Percentiles rank a stretch among this genome's conserved stretches.
Conservation (phyloP, 768 basidiomycete genomes). For the Kwoniella europaea region DNA sequence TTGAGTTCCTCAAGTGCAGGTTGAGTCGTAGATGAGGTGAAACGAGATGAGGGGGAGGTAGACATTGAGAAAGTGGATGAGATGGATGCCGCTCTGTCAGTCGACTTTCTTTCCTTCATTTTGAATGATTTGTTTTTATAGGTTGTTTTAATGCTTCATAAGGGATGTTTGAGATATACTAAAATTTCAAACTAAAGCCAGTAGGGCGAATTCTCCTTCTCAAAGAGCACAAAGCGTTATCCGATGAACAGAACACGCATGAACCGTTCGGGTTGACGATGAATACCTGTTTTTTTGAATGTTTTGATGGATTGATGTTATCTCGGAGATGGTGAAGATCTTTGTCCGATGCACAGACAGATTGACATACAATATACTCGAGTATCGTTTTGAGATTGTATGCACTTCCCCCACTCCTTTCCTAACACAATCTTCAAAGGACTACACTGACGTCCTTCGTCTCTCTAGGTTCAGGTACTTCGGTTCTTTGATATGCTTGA, state of each 20-base stretch:
- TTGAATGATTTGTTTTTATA: background rate
- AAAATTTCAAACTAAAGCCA: no score
- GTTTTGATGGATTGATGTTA: no score
- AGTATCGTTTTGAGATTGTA: background rate
- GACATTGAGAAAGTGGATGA: slow-evolving; percentile 22
- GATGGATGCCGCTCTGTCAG: slow-evolving; percentile 17
- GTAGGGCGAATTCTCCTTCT: no score
- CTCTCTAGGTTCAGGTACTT: background rate
- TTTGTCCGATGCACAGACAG: background rate
- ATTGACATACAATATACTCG: background rate
- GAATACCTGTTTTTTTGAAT: no score
- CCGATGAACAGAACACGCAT: no score
- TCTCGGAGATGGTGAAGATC: background rate
- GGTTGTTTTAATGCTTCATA: background rate
- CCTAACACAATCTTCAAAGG: background rate
- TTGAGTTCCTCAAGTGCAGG: slow-evolving; percentile 40
- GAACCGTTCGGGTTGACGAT: no score
- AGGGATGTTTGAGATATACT: no score
- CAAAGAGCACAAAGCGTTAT: no score
- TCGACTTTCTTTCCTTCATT: slow-evolving; percentile 7
- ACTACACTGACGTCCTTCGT: background rate
- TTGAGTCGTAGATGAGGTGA: slow-evolving; percentile 22
- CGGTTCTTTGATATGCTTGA: background rate
- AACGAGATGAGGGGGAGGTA: slow-evolving; percentile 15
- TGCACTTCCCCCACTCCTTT: background rate